Percentiles rank a stretch among this genome's conserved stretches.
Conservation (phyloP, 2,329 filamentous ascomycete genomes). For the Cladosporium sp. region DNA sequence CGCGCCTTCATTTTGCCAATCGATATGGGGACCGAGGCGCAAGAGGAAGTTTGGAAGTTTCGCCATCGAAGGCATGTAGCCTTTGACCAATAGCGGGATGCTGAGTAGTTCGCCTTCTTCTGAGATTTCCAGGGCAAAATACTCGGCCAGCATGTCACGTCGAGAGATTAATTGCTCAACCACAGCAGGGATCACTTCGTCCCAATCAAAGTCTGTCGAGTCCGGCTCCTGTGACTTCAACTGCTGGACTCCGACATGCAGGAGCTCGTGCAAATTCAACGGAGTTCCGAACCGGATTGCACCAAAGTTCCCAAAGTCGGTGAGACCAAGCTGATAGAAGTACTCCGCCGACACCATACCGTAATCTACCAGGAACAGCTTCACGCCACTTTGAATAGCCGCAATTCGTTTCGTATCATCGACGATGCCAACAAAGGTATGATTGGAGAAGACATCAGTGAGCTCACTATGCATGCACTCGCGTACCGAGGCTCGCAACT, state of each 20-base stretch:
- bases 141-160: constrained; percentile 85
- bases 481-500: constrained; percentile 77
- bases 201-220: constrained; percentile 62
- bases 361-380: constrained; percentile 90
- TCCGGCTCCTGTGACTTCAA: constrained; percentile 50
- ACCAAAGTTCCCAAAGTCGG: constrained; percentile 95
- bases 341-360: constrained; percentile 81
- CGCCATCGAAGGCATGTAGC: constrained; percentile 79
- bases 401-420: constrained; percentile 83
- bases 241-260: constrained; percentile 70
- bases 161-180: constrained; percentile 69
- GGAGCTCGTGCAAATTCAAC: constrained; percentile 67
- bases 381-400: constrained; percentile 91
- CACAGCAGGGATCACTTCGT: constrained; percentile 66
- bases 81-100: constrained; percentile 83
- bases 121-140: constrained; percentile 84
- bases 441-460: constrained; percentile 81
- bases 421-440: constrained; percentile 91
- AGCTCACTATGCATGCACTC: constrained; percentile 80
- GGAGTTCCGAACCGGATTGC: constrained; percentile 76
- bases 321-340: constrained; percentile 92
- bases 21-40: constrained; percentile 79
- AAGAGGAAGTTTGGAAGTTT: constrained; percentile 90
- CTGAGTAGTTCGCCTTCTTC: constrained; percentile 72
- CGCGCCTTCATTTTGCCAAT: constrained; percentile 79